phyloP scores from a whole-genome alignment of 192 early-diverging fungal genomes.

The Coemansia sp. region DNA sequence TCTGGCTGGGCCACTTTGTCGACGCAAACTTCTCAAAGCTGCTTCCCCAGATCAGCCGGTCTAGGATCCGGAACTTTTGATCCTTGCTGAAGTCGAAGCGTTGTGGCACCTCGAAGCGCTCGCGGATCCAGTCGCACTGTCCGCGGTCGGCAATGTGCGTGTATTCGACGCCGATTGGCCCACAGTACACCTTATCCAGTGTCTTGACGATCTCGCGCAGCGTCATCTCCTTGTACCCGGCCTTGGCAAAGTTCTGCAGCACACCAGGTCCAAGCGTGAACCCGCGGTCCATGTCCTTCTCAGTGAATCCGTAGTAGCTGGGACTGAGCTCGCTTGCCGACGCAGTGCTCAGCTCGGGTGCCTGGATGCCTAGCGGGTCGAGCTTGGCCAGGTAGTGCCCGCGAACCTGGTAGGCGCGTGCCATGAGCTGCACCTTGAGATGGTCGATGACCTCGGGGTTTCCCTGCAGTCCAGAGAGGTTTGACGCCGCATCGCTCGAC shows the following conservation, averaged over 20 bases:
- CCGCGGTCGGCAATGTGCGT: conserved; percentile 96
- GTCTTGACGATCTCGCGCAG: conserved; percentile 87
- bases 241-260: conserved; percentile 78
- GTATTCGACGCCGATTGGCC: conserved; percentile 95
- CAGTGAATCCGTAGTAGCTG: conserved; percentile 91
- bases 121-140: conserved; percentile 96
- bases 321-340: conserved; percentile 81
- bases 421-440: conserved; percentile 96
- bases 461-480: conserved; percentile 54
- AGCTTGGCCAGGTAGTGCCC: conserved; percentile 95
- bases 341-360: conserved; percentile 53
- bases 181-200: conserved; percentile 85
- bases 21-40: conserved; percentile 95
- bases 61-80: conserved; percentile 88
- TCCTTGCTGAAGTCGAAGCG: conserved; percentile 87
- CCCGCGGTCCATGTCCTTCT: conserved; percentile 86
- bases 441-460: conserved; percentile 87
- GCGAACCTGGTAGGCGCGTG: conserved; percentile 93
- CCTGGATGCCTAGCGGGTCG: conserved; percentile 88
- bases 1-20: conserved; percentile 95
- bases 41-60: conserved; percentile 96
- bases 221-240: conserved; percentile 70
- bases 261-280: conserved; percentile 95
- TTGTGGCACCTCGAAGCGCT: conserved; percentile 85
- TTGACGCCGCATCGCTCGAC: conserved; percentile 55